Evolutionary conservation across 352 stramenopile species (phyloP).

Genomic region (Globisporangium nunn): DNA sequence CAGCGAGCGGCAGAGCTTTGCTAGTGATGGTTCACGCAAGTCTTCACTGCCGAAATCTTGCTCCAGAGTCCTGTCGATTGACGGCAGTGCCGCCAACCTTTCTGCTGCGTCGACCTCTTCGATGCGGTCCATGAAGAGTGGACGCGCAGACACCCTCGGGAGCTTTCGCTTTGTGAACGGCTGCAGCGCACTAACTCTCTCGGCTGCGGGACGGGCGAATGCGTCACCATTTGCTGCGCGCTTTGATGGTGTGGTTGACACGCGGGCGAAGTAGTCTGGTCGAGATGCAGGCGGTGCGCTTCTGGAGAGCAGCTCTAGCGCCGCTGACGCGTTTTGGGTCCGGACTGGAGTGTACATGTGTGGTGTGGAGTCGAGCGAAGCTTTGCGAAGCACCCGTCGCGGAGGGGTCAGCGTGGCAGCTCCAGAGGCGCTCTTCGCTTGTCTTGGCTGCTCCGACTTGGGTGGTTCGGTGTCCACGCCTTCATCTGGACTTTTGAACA

Average conservation of each 20-base stretch:
- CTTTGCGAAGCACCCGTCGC: conserved; percentile 17
- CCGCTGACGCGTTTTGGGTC: conserved; percentile 7
- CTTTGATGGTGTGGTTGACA: conserved; percentile 19
- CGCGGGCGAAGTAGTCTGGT: conserved; percentile 2
- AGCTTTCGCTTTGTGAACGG: conserved; percentile 38
- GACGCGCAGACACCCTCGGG: conserved; percentile 21
- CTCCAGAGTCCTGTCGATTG: conserved; percentile 28
- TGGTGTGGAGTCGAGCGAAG: conserved; percentile 14
- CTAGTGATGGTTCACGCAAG: conserved; percentile 11
- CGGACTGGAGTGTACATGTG: conserved; percentile 9
- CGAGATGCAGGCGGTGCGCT: conserved; percentile 31
- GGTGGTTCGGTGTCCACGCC: not conserved
- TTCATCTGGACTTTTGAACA: conserved; percentile 23
- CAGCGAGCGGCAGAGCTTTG: conserved; percentile 48
- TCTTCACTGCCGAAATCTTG: conserved; percentile 23
- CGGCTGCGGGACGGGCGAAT: not conserved
- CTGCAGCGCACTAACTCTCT: not conserved
- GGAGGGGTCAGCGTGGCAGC: not conserved
- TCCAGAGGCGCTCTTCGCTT: not conserved
- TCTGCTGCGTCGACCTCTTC: conserved; percentile 13
- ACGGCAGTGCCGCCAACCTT: conserved; percentile 14
- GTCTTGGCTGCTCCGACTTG: not conserved
- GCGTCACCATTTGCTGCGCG: conserved; percentile 16
- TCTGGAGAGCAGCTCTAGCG: conserved; percentile 49
- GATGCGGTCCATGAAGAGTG: conserved; percentile 34